Evolutionary conservation across 208 protist species (phyloP), one percentile per base, ranked within the genome.

Genomic region (Strigomonas galati): DNA sequence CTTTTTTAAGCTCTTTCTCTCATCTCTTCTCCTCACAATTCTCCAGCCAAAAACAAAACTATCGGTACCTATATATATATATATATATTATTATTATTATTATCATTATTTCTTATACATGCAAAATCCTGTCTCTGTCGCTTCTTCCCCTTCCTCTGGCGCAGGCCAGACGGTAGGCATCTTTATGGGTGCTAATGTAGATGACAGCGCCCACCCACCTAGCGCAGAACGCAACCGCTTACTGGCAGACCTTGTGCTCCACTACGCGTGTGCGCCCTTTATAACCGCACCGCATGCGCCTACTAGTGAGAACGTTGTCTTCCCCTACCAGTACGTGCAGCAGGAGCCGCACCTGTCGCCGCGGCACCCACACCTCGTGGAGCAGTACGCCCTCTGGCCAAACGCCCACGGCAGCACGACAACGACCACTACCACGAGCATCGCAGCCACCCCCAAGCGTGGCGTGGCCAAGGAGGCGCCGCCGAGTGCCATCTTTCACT

Each of bases 201-300:
- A 81, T 37, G 74, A 78, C 48, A 73, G 67, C 43, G 65, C 75
- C 19, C 73, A 53, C 30, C 79, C 75, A 0, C 75, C 72, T 2
- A 72, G 71, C 30, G 71, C 62, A 28, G 69, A 85, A 63, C 74
- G 72, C 35, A 81, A 79, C 58, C 67, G 75, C 7, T 54, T 76
- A 40, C 52, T 85, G 1, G 56, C 60, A 12, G 79, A 85, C 49
- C 58, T 85, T 57, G 28, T 85, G 51, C 75, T 71, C 14, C 72
- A 81, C 57, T 81, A 85, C 57, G 64, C 69, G 1, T 85, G 75
- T 44, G 21, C 40, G 15, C 61, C 68, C 24, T 81, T 85, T 48
- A 2, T 72, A 26, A 19, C 35, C 35, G 4, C 7, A 4, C 7
- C 35, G 15, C 1, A 48, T 10, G 31, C 12, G 28, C n/a, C 56